Percentiles rank a stretch among this genome's conserved stretches.
phyloP scores from a whole-genome alignment of 495 filamentous ascomycete genomes.

The Penicillium canariense region DNA sequence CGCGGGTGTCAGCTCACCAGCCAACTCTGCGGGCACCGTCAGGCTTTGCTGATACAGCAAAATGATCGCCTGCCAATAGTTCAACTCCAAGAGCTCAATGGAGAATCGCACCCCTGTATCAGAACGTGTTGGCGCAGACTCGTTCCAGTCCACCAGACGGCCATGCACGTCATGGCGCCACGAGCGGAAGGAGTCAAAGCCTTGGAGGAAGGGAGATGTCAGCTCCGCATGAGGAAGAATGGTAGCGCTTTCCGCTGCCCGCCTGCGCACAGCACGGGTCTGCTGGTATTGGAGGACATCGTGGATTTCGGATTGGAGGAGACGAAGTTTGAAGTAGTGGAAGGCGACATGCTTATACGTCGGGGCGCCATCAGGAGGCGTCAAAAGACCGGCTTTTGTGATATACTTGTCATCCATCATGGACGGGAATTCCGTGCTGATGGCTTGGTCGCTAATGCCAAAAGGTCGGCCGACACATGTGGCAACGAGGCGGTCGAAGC shows the following conservation, averaged over 20 bases:
- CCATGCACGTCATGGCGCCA: constrained; percentile 89
- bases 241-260: constrained; percentile 58
- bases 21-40: constrained; percentile 79
- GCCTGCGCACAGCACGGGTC: constrained; percentile 47
- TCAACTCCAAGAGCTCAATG: constrained; percentile 82
- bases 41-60: constrained; percentile 93
- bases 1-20: constrained; percentile 70
- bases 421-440: constrained; percentile 92
- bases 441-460: constrained; percentile 88
- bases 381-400: constrained; percentile 72
- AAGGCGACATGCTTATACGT: constrained; percentile 87
- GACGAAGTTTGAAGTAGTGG: constrained; percentile 88
- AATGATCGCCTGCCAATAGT: constrained; percentile 98
- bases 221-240: constrained; percentile 75
- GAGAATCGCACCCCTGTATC: constrained; percentile 86
- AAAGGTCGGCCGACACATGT: constrained; percentile 92
- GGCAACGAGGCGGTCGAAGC: constrained; percentile 86
- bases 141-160: constrained; percentile 83
- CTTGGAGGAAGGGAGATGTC: constrained; percentile 78
- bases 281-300: constrained; percentile 92
- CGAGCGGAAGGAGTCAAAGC: constrained; percentile 78
- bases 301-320: constrained; percentile 92
- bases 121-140: constrained; percentile 67
- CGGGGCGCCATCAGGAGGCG: constrained; percentile 52
- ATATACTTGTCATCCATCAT: constrained; percentile 85